Evolutionary conservation across 148 eudicot species (phyloP).

Genomic region (Selenicereus undatus): DNA sequence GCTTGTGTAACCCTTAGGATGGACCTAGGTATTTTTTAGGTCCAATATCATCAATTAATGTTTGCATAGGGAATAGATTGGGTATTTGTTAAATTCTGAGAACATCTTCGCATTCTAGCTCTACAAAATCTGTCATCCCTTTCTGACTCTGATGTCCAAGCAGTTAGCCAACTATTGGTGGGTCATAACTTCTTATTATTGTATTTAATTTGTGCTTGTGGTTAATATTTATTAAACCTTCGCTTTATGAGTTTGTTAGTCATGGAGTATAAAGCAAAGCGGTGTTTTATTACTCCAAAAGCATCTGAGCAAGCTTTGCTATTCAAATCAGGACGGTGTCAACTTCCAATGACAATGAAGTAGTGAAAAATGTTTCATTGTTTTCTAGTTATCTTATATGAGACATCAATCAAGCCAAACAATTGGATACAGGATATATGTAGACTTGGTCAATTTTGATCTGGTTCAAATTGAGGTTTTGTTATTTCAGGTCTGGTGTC

Average conservation of each 20-base stretch:
- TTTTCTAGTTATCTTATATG: conserved; percentile 10
- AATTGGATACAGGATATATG: not conserved
- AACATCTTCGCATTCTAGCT: not conserved
- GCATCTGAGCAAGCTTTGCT: not conserved
- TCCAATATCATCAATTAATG: not conserved
- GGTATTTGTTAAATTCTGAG: conserved; percentile 1
- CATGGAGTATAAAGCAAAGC: conserved; percentile 16
- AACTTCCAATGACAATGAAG: conserved; percentile 23
- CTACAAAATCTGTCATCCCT: not conserved
- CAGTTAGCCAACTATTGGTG: not conserved
- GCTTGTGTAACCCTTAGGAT: conserved; percentile 4
- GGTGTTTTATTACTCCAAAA: conserved; percentile 18
- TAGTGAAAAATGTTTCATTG: conserved; percentile 8
- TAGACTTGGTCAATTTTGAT: not conserved
- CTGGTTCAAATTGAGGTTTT: not conserved
- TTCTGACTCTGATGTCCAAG: conserved; percentile 13
- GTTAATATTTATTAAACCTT: not conserved
- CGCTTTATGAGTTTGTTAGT: conserved; percentile 8
- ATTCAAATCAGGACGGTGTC: conserved; percentile 14
- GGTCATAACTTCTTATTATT: conserved; percentile 7
- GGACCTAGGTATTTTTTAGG: conserved; percentile 1
- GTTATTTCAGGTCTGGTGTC: not conserved
- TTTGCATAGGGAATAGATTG: not conserved
- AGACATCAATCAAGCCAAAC: not conserved
- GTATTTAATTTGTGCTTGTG: not conserved